Base-by-base conservation (phyloP, 176 grass and related monocot genomes). In the Cymbopogon citratus region DNA sequence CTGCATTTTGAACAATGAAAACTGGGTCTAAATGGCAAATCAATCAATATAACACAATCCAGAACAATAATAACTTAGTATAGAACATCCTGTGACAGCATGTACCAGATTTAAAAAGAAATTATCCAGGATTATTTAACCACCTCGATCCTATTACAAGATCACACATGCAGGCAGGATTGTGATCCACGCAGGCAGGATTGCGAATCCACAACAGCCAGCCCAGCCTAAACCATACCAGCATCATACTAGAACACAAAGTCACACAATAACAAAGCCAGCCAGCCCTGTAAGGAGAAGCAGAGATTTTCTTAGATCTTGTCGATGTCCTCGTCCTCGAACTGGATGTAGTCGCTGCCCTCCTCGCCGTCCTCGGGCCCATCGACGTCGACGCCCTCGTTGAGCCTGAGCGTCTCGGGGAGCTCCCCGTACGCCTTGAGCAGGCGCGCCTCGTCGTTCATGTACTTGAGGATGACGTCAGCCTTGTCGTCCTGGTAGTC, bases 401-500 rank as follows among this genome's bases (percentile, higher is more conserved):
- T 94, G 67, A 94, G 89, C 67, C 92, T 82, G 21, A 90, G 82
- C 35, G 80, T 94, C 43, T 94, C 92, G 5, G 92, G 92, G 28
- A 94, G 86, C 72, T 94, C 92, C 0, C 92, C 92, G 27, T 94
- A 94, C 39, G 89, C 92, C 80, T 94, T 94, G 73, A 94, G 89
- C 12, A 94, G 89, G 41, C 89, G 51, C 0, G 92, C 87, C 86
- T 94, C 89, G 64, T 94, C 92, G 80, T 90, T 90, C 92, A 94
- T 94, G 92, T 94, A 94, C 87, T 94, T 94, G 77, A 94, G 92
- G 84, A 94, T 94, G 63, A 94, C 92, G 85, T 94, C 89, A 9
- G 92, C 92, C 87, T 94, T 94, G 92, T 91, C 92, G 79, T 94
- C 92, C 92, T 94, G 92, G 78, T 91, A 94, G 77, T 94, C 92